Evolutionary conservation across 2,329 filamentous ascomycete species (phyloP), one percentile per base, ranked within the genome.

Genomic region (Phoma sp.): DNA sequence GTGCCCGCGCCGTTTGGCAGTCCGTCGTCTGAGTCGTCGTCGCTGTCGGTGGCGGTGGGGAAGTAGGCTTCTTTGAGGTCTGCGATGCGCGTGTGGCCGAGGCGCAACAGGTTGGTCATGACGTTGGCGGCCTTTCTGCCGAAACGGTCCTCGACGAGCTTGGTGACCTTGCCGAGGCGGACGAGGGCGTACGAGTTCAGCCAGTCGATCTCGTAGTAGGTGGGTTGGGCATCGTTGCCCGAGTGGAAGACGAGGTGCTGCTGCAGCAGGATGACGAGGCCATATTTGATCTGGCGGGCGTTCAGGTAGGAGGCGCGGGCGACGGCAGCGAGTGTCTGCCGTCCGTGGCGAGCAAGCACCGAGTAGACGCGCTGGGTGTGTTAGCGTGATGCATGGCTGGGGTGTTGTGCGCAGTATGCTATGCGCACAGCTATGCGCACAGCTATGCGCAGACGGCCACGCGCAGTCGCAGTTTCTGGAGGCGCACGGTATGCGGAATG

Each of bases 171-270:
- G 38, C 92, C 92, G 4, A 86, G 85, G 54, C 95, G 89, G 33
- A 93, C 81, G 38, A 97, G 82, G 64, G 88, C 88, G 77, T 98
- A 98, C 61, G 92, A 90, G 58, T 88, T 86, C 63, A 87, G 81
- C 71, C 88, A 81, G 68, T 97, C 92, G 55, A 92, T 90, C 73
- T 96, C 91, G 77, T 98, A 99, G 71, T 86, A 87, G 22, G 90
- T 89, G 44, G 82, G 74, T 40, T 83, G 83, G 38, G 83, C 83
- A 51, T 88, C 84, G 56, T 87, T 61, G 62, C 86, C 85, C 62
- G 87, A 84, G 75, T 93, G 89, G 74, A 87, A 91, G 60, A 96
- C 81, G 43, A 98, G 85, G 70, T 93, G 92, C 72, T 96, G 90
- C 73, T 98, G 94, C 37, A 96, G 85, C 61, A 98, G 87, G 29